phyloP scores from a whole-genome alignment of 1,284 basidiomycete genomes.

The Laetiporus sulphureus region DNA sequence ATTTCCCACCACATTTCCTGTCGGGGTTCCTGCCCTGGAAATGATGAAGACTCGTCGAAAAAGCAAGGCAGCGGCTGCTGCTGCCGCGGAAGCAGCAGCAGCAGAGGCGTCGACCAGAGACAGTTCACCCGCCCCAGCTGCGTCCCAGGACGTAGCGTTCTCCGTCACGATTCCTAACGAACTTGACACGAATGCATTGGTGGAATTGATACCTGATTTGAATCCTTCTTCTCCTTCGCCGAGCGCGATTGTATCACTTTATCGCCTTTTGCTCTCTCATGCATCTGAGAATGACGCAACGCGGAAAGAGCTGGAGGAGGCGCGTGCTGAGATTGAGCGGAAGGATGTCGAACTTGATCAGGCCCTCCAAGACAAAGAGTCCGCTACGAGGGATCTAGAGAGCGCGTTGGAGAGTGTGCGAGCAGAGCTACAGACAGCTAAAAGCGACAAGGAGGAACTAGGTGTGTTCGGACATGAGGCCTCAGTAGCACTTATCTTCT shows the following conservation, averaged over 20 bases:
- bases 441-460: slow-evolving; percentile 57
- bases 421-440: slow-evolving; percentile 45
- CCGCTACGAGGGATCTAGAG: slow-evolving; percentile 48
- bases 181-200: slow-evolving; percentile 52
- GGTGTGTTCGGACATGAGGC: slow-evolving; percentile 34
- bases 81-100: slow-evolving; percentile 23
- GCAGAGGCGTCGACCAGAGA: slow-evolving; percentile 20
- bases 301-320: slow-evolving; percentile 57
- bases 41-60: slow-evolving; percentile 38
- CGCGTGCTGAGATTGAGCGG: slow-evolving; percentile 53
- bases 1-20: slow-evolving; percentile 12
- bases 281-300: slow-evolving; percentile 44
- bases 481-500: slow-evolving; percentile 1
- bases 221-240: slow-evolving; percentile 47
- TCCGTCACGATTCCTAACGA: slow-evolving; percentile 43
- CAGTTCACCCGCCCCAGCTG: slow-evolving; percentile 14
- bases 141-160: slow-evolving; percentile 14
- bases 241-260: slow-evolving; percentile 54
- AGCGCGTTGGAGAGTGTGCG: slow-evolving; percentile 40
- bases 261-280: slow-evolving; percentile 54
- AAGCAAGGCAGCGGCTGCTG: slow-evolving; percentile 32
- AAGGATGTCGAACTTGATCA: slow-evolving; percentile 77
- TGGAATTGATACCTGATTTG: slow-evolving; percentile 45
- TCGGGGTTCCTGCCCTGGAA: slow-evolving; percentile 9
- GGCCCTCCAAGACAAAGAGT: slow-evolving; percentile 67